Conservation (phyloP, 2,329 filamentous ascomycete species). For the Torrubiella hemipterigena region DNA sequence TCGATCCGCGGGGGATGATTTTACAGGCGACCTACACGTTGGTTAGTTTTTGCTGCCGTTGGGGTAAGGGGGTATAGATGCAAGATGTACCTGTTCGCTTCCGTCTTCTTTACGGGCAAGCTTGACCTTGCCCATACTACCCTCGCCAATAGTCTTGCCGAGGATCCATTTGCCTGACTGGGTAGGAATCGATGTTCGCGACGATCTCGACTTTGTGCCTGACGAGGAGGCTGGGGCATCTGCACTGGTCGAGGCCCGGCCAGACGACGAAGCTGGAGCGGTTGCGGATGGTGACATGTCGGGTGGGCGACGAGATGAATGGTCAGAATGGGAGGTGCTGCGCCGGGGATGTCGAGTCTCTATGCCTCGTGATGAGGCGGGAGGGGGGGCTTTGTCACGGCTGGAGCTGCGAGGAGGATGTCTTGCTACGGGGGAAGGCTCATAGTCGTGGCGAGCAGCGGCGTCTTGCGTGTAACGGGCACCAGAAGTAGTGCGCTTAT, state of each 20-base stretch:
- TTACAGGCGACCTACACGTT: constrained; percentile 74
- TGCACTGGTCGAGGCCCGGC: constrained; percentile 29
- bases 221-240: constrained; percentile 24
- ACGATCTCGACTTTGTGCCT: constrained; percentile 39
- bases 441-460: too few relatives aligned
- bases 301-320: constrained; percentile 20
- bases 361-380: constrained; percentile 39
- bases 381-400: constrained; percentile 40
- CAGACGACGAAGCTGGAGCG: constrained; percentile 37
- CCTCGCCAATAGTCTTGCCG: constrained; percentile 92
- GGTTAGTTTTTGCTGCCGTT: constrained; percentile 9
- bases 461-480: constrained; percentile 37
- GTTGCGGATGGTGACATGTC: constrained; percentile 43
- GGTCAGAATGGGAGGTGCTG: constrained; percentile 36
- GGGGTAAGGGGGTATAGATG: constrained; percentile 1
- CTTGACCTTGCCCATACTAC: constrained; percentile 99
- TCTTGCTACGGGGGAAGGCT: constrained; percentile 54
- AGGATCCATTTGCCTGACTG: constrained; percentile 88
- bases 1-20: constrained; percentile 84
- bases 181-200: constrained; percentile 76
- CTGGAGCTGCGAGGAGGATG: constrained; percentile 53
- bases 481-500: constrained; percentile 27
- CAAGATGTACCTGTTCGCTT: constrained; percentile 65
- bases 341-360: constrained; percentile 30
- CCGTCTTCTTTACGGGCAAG: constrained; percentile 82